Percentiles rank a stretch among this genome's conserved stretches.
phyloP scores from a whole-genome alignment of 2,329 filamentous ascomycete species.

The Davidsoniella eucalypti region DNA sequence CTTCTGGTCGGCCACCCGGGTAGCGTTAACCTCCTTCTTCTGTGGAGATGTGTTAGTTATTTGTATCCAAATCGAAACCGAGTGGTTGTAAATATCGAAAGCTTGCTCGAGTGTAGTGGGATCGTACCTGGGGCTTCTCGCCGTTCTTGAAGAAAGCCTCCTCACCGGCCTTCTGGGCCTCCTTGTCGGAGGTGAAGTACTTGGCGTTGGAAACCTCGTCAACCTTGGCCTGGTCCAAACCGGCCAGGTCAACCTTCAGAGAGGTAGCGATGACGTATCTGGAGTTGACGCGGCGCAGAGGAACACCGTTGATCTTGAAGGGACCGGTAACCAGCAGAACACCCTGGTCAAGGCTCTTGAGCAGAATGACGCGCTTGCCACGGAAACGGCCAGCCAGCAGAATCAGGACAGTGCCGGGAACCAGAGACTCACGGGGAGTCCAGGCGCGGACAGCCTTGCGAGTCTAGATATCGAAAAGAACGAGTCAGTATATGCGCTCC shows the following conservation, averaged over 20 bases:
- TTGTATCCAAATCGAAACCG: background rate
- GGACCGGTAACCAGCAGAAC: slow-evolving; percentile 97
- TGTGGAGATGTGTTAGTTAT: slow-evolving; percentile 26
- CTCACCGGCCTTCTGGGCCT: slow-evolving; percentile 87
- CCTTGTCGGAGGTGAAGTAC: slow-evolving; percentile 96
- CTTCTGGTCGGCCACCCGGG: slow-evolving; percentile 95
- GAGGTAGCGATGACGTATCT: slow-evolving; percentile 88
- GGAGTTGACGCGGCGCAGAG: slow-evolving; percentile 84
- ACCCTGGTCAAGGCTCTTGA: slow-evolving; percentile 94
- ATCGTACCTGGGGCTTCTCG: slow-evolving; percentile 86
- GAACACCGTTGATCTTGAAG: slow-evolving; percentile 99
- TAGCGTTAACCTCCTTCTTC: slow-evolving; percentile 94
- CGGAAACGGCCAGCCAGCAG: slow-evolving; percentile 99
- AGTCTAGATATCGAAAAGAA: slow-evolving; percentile 38
- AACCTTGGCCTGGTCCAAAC: slow-evolving; percentile 82
- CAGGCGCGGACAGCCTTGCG: slow-evolving; percentile 87
- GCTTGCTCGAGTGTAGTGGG: background rate
- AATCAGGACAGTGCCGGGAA: slow-evolving; percentile 93
- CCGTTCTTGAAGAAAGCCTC: slow-evolving; percentile 99
- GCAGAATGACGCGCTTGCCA: slow-evolving; percentile 97
- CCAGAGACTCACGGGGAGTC: slow-evolving; percentile 73
- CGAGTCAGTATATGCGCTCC: slow-evolving; percentile 10
- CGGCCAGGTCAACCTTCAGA: slow-evolving; percentile 66
- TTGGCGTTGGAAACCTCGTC: slow-evolving; percentile 57
- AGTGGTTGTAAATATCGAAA: background rate